Evolutionary conservation across 179 eudicot genomes (phyloP).

Genomic region (Camellia oleifera): DNA sequence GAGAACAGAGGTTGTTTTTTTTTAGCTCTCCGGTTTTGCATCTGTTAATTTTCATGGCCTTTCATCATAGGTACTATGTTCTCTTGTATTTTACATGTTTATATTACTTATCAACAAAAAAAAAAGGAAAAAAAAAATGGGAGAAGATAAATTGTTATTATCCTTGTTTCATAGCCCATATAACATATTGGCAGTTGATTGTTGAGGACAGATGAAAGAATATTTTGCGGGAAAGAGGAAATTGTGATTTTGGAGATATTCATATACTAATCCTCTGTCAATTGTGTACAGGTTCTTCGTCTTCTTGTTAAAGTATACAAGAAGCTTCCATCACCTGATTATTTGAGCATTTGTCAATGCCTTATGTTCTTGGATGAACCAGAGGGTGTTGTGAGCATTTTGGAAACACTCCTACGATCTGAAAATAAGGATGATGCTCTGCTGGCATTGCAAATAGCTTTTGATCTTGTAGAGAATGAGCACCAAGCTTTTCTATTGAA

Average conservation of each 20-base stretch:
- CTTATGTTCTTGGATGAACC: constrained; percentile 92
- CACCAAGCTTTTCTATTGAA: constrained; percentile 90
- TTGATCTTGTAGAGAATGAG: constrained; percentile 96
- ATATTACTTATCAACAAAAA: not conserved
- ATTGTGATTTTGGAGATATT: not conserved
- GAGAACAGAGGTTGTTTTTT: not conserved
- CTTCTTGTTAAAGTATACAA: constrained; percentile 81
- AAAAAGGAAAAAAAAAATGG: not conserved
- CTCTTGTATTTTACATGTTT: not conserved
- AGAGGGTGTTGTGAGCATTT: constrained; percentile 69
- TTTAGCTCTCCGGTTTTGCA: not conserved
- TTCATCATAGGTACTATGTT: not conserved
- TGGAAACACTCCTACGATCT: constrained; percentile 73
- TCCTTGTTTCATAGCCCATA: not conserved
- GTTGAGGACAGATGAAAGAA: not conserved
- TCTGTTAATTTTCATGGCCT: not conserved
- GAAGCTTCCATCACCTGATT: constrained; percentile 86
- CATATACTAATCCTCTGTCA: not conserved
- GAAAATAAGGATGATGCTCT: constrained; percentile 77
- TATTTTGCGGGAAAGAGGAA: not conserved
- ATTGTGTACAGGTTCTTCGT: constrained; percentile 63
- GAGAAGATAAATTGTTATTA: not conserved
- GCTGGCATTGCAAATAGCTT: constrained; percentile 88
- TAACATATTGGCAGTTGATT: not conserved
- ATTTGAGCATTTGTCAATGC: constrained; percentile 91